Percentiles rank a stretch among this genome's conserved stretches.
Evolutionary conservation across 2,329 filamentous ascomycete species (phyloP).

Genomic region (Pyrenophora graminea): DNA sequence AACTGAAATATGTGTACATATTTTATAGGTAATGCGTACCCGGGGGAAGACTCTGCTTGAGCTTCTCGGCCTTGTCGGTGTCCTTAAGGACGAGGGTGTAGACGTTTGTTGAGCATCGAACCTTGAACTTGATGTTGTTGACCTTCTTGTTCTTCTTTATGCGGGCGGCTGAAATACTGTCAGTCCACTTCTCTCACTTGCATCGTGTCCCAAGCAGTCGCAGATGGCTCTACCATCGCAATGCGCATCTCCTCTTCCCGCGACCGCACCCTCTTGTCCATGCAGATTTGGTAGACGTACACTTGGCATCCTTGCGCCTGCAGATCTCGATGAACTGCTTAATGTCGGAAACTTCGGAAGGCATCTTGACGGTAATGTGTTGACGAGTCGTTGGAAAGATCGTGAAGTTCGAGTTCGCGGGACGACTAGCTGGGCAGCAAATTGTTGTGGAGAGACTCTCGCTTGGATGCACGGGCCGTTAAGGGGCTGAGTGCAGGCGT

Average conservation of each 20-base stretch:
- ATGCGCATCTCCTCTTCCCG: conserved; percentile 2
- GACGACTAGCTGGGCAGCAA: conserved; percentile 14
- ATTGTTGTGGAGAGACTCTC: conserved; percentile 43
- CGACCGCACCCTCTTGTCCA: conserved; percentile 4
- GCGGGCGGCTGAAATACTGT: conserved; percentile 50
- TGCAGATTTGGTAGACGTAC: conserved; percentile 64
- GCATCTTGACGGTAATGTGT: conserved; percentile 76
- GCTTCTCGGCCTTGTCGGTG: conserved; percentile 99
- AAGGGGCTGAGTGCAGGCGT: conserved; percentile 30
- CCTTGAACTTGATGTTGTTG: conserved; percentile 99
- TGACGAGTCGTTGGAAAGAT: conserved; percentile 28
- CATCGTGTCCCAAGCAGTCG: not conserved
- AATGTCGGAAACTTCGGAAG: conserved; percentile 97
- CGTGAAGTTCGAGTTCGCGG: conserved; percentile 22
- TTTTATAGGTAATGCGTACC: conserved; percentile 63
- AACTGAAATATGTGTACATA: not conserved
- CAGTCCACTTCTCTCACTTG: conserved; percentile 4
- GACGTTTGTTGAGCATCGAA: conserved; percentile 93
- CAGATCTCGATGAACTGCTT: conserved; percentile 99
- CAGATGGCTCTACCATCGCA: not conserved
- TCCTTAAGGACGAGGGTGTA: conserved; percentile 99
- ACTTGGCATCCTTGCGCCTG: conserved; percentile 98
- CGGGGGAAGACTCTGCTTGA: conserved; percentile 97
- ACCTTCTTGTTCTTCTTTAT: conserved; percentile 87
- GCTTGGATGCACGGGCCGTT: conserved; percentile 40